Evolutionary conservation across 257 asterid genomes (phyloP).

Genomic region (Osmanthus fragrans): DNA sequence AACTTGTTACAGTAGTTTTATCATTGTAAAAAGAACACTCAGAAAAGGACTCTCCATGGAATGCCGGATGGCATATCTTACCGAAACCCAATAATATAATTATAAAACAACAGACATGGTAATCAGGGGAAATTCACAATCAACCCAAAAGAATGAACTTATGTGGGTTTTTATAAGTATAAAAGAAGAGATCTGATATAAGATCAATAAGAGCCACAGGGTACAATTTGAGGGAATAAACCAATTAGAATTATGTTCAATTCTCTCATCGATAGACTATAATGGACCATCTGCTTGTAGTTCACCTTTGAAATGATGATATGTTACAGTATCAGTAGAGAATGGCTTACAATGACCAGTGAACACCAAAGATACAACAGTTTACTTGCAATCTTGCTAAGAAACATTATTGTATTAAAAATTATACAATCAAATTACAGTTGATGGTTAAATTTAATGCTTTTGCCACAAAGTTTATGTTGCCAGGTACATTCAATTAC

Average conservation of each 20-base stretch:
- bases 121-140: background rate
- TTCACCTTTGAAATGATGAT: background rate
- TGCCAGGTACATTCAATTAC: background rate
- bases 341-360: background rate
- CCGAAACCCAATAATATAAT: conserved; percentile 7
- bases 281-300: conserved; percentile 8
- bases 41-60: conserved; percentile 15
- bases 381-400: background rate
- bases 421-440: background rate
- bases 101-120: background rate
- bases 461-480: background rate
- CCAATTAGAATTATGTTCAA: background rate
- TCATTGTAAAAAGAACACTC: conserved; percentile 8
- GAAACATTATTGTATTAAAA: background rate
- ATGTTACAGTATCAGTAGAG: background rate
- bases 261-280: conserved; percentile 1
- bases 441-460: background rate
- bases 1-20: background rate
- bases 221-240: background rate
- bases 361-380: background rate
- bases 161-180: background rate
- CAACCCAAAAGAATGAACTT: background rate
- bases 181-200: conserved; percentile 3
- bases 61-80: conserved; percentile 1
- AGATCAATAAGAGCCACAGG: background rate